Conservation (phyloP, 306 rosid genomes). For the Corylus americana region DNA sequence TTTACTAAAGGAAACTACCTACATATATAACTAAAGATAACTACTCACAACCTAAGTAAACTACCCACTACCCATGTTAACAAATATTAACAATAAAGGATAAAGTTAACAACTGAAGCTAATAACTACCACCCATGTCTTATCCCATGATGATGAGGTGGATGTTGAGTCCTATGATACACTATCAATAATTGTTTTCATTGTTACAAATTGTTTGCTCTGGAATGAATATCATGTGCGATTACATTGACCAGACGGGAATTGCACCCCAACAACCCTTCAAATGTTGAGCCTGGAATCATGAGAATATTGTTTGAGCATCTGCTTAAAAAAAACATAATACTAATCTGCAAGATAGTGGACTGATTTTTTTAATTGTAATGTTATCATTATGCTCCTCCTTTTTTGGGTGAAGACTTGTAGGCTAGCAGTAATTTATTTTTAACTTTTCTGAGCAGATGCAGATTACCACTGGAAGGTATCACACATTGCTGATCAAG, state of each 20-base stretch:
- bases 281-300: background rate
- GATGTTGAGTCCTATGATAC: too few species aligned
- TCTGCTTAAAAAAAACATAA: too few species aligned
- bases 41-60: too few species aligned
- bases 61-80: too few species aligned
- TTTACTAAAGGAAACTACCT: too few species aligned
- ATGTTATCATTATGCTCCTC: background rate
- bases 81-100: too few species aligned
- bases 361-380: background rate
- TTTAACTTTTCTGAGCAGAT: slow-evolving; percentile 56
- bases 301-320: background rate
- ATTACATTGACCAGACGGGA: background rate
- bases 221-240: background rate
- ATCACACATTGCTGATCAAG: slow-evolving; percentile 77
- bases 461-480: slow-evolving; percentile 86
- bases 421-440: slow-evolving; percentile 25
- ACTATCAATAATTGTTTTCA: too few species aligned
- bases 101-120: too few species aligned
- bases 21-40: too few species aligned
- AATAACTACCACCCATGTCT: too few species aligned
- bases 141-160: too few species aligned
- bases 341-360: background rate
- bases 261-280: background rate
- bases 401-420: background rate
- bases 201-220: background rate